Percentiles rank a stretch among this genome's conserved stretches.
These are phyloP conservation scores for Neonectria coccinea DNA, from an alignment of 2,329 filamentous ascomycete species.

Conservation along the genomic window DNA sequence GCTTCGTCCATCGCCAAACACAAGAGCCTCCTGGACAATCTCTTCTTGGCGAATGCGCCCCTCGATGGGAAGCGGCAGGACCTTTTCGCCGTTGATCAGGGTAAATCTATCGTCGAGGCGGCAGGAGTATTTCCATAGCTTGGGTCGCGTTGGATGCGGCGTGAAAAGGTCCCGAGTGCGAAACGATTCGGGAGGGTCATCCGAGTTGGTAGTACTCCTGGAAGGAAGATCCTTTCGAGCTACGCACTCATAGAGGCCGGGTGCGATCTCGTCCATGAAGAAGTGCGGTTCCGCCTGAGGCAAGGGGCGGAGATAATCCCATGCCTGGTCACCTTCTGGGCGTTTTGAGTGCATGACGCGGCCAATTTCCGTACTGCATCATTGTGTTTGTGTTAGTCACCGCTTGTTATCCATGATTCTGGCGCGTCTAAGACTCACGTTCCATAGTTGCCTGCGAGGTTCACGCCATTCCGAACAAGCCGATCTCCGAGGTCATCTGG, in stretches of 20 bases:
- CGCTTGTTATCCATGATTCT: background rate
- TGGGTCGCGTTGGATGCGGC: constrained; percentile 54
- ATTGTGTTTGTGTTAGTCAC: constrained; percentile 2
- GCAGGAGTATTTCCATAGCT: constrained; percentile 59
- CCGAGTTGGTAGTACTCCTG: constrained; percentile 50
- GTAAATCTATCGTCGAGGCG: constrained; percentile 60
- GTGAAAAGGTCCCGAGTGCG: constrained; percentile 59
- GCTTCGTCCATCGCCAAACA: constrained; percentile 66
- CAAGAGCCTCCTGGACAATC: constrained; percentile 66
- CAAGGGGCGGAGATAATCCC: constrained; percentile 51
- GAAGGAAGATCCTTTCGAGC: constrained; percentile 54
- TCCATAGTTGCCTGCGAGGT: constrained; percentile 68
- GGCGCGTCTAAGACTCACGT: constrained; percentile 51
- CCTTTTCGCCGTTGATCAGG: constrained; percentile 62
- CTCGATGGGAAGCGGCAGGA: constrained; percentile 62
- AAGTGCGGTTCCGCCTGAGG: constrained; percentile 39
- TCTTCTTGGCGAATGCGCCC: constrained; percentile 64
- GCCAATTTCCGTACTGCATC: constrained; percentile 42
- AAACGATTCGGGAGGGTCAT: constrained; percentile 59
- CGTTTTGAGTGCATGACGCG: constrained; percentile 45
- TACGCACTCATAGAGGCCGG: constrained; percentile 52
- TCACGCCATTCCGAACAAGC: constrained; percentile 64
- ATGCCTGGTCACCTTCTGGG: constrained; percentile 42
- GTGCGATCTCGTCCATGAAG: constrained; percentile 44
- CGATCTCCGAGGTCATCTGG: constrained; percentile 69